phyloP scores from a whole-genome alignment of 805 yeast genomes.

The Lachancea mirantina region DNA sequence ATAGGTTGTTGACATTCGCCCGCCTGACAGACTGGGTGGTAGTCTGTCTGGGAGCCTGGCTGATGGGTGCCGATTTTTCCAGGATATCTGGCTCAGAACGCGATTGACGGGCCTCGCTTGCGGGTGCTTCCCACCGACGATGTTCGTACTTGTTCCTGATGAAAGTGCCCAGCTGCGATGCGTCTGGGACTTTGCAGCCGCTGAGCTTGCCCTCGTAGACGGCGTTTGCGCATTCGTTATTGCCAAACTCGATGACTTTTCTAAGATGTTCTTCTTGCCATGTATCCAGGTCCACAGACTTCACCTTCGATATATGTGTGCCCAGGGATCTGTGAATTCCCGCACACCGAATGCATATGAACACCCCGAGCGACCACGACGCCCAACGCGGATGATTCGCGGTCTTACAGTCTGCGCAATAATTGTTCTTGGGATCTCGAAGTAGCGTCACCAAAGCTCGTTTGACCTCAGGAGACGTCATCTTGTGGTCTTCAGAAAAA shows the following conservation, averaged over 20 bases:
- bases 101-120: slow-evolving; percentile 11
- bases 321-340: slow-evolving; percentile 96
- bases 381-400: slow-evolving; percentile 96
- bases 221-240: slow-evolving; percentile 56
- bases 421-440: slow-evolving; percentile 66
- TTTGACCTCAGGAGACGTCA: slow-evolving; percentile 38
- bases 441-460: slow-evolving; percentile 65
- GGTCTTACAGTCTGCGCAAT: slow-evolving; percentile 88
- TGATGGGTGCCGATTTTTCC: slow-evolving; percentile 14
- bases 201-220: slow-evolving; percentile 75
- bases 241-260: slow-evolving; percentile 82
- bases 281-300: slow-evolving; percentile 88
- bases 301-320: slow-evolving; percentile 87
- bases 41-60: slow-evolving; percentile 1
- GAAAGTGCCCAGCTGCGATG: slow-evolving; percentile 77
- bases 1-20: too few relatives aligned
- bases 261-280: slow-evolving; percentile 93
- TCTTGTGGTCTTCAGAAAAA: too few relatives aligned
- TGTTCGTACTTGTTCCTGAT: slow-evolving; percentile 87
- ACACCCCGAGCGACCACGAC: slow-evolving; percentile 89
- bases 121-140: slow-evolving; percentile 67
- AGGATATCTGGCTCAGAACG: slow-evolving; percentile 5
- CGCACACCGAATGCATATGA: slow-evolving; percentile 89
- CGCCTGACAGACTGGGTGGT: too few relatives aligned
- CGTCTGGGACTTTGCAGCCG: slow-evolving; percentile 63